phyloP scores from a whole-genome alignment of 768 basidiomycete genomes.

The Clavaria fumosa region DNA sequence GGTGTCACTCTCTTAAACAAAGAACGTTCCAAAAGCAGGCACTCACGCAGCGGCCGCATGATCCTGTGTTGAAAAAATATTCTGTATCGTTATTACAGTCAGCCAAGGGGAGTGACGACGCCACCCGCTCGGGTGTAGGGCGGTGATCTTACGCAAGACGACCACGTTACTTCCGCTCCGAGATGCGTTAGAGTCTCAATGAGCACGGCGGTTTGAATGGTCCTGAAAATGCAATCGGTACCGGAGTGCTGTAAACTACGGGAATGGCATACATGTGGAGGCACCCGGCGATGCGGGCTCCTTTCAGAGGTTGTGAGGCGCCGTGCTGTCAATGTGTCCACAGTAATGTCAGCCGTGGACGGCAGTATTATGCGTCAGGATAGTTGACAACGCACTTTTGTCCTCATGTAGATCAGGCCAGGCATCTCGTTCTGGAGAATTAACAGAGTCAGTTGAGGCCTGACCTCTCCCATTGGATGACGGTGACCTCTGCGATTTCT shows the following conservation, averaged over 20 bases:
- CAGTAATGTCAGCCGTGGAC: too few relatives aligned
- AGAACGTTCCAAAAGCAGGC: background rate
- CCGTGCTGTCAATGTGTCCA: constrained; percentile 40
- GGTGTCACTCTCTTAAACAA: constrained; percentile 3
- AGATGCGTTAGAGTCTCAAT: constrained; percentile 94
- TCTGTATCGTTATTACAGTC: constrained; percentile 28
- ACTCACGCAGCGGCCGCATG: constrained; percentile 94
- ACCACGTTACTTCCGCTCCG: constrained; percentile 98
- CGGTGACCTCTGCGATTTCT: constrained; percentile 85
- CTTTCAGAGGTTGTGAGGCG: constrained; percentile 71
- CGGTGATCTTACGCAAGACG: constrained; percentile 64
- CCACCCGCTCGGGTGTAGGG: too few relatives aligned
- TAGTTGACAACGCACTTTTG: constrained; percentile 42
- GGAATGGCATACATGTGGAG: constrained; percentile 68
- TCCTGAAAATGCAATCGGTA: too few relatives aligned
- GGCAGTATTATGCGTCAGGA: constrained; percentile 2
- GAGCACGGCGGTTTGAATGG: constrained; percentile 95
- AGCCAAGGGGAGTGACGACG: background rate
- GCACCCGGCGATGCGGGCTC: constrained; percentile 93
- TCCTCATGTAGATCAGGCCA: constrained; percentile 84
- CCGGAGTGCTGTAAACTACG: too few relatives aligned
- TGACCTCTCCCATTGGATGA: constrained; percentile 8
- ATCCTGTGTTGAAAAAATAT: constrained; percentile 99
- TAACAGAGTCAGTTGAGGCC: background rate
- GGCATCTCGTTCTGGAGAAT: constrained; percentile 76